A percentile compares a stretch with the other conserved stretches of the same genome.
Evolutionary conservation across 495 filamentous ascomycete species (phyloP).

Genomic region (Elaphomyces granulatus): DNA sequence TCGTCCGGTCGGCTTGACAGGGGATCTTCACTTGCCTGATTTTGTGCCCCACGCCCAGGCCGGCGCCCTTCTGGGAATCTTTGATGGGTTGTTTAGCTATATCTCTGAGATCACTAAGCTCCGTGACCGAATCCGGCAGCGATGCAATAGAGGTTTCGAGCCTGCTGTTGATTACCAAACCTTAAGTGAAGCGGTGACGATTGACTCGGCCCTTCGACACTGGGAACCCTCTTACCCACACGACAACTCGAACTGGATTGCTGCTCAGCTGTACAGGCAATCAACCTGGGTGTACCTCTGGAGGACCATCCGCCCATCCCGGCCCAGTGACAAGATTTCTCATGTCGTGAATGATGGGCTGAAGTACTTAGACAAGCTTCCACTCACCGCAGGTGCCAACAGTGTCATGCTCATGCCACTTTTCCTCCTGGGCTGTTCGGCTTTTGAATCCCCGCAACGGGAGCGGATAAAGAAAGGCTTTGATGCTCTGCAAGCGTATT

Average conservation of each 20-base stretch:
- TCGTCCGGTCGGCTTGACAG: conserved; percentile 37
- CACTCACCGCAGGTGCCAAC: conserved; percentile 48
- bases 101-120: conserved; percentile 69
- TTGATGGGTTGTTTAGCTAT: conserved; percentile 71
- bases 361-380: conserved; percentile 44
- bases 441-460: conserved; percentile 54
- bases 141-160: conserved; percentile 45
- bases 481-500: conserved; percentile 57
- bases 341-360: conserved; percentile 70
- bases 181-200: conserved; percentile 58
- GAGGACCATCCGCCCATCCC: conserved; percentile 67
- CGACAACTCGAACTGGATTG: conserved; percentile 57
- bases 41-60: conserved; percentile 62
- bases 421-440: conserved; percentile 77
- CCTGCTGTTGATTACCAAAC: conserved; percentile 62
- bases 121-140: conserved; percentile 58
- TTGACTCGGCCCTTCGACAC: conserved; percentile 59
- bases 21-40: conserved; percentile 49
- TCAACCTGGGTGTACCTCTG: conserved; percentile 85
- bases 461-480: conserved; percentile 56
- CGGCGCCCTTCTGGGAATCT: conserved; percentile 66
- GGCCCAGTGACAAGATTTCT: conserved; percentile 50
- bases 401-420: conserved; percentile 78
- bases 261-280: conserved; percentile 73
- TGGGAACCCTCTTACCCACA: conserved; percentile 62